These are phyloP conservation scores for Diaporthe capsici DNA, from an alignment of 2,329 filamentous ascomycete genomes.

Conservation along the genomic window DNA sequence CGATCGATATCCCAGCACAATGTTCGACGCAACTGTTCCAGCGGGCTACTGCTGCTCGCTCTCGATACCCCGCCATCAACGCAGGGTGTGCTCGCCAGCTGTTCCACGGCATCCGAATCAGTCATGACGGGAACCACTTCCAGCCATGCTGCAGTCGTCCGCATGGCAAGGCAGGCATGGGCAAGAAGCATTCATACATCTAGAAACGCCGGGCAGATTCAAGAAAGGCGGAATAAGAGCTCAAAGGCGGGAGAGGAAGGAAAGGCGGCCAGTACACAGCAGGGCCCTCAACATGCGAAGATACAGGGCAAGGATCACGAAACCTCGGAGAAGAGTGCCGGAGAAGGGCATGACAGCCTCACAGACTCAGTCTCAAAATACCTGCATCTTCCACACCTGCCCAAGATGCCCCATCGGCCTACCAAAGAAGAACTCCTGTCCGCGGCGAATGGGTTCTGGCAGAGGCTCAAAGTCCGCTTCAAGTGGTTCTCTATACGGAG, in stretches of 20 bases:
- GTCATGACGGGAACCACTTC: slow-evolving; percentile 46
- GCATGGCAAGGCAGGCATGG: slow-evolving; percentile 56
- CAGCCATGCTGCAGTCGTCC: slow-evolving; percentile 52
- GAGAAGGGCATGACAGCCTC: slow-evolving; percentile 48
- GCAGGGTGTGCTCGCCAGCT: slow-evolving; percentile 55
- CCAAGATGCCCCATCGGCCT: slow-evolving; percentile 86
- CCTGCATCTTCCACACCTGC: slow-evolving; percentile 67
- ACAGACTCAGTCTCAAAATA: slow-evolving; percentile 71
- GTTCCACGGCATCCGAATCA: slow-evolving; percentile 56
- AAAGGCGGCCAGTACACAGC: slow-evolving; percentile 38
- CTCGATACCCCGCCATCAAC: slow-evolving; percentile 56
- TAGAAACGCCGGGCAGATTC: slow-evolving; percentile 44
- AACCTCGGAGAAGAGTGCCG: slow-evolving; percentile 46
- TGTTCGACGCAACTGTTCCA: slow-evolving; percentile 66
- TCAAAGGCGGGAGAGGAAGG: slow-evolving; percentile 47
- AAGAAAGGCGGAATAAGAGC: slow-evolving; percentile 51
- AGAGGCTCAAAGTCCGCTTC: slow-evolving; percentile 89
- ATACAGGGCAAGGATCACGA: slow-evolving; percentile 52
- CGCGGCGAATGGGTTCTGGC: slow-evolving; percentile 93
- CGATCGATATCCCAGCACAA: slow-evolving; percentile 48
- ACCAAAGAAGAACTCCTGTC: slow-evolving; percentile 94
- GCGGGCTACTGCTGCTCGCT: slow-evolving; percentile 67
- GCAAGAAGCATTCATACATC: slow-evolving; percentile 50
- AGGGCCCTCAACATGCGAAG: slow-evolving; percentile 34
- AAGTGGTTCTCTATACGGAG: slow-evolving; percentile 99